Evolutionary conservation across 345 rosid species (phyloP), one percentile per base, ranked within the genome.

Genomic region (Pugionium dolabratum): DNA sequence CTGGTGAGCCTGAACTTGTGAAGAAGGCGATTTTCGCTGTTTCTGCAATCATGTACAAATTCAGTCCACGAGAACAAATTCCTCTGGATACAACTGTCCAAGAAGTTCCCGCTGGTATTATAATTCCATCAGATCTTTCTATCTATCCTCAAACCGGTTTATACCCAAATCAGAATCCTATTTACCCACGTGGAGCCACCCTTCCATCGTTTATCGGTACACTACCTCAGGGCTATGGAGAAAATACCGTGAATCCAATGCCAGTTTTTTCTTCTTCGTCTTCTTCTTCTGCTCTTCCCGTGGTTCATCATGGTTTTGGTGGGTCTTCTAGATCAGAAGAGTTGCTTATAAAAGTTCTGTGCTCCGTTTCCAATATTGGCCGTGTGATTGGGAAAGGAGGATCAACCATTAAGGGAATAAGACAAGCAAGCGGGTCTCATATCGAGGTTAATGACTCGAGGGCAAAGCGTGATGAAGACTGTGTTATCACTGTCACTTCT

Each of bases 351-450:
- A 80, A 83, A 64, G 84, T 94, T 4, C 40, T 94, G 69, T 94
- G 99, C 72, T 81, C 95, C 36, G 82, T 75, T 71, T 70, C 82
- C 67, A 94, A 88, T 64, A 94, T 90, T 63, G 99, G 99, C 1
- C 97, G 99, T 58, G 99, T 94, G 54, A 94, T 94, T 56, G 99
- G 97, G 51, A 90, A 83, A 81, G 96, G 91, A 75, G 99, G 99
- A 27, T 64, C 88, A 53, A 89, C 96, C 36, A 88, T 90, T 64
- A 94, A 88, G 76, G 86, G 80, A 53, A 88, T 94, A 66, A 90
- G 99, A 75, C 96, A 94, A 76, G 81, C 84, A 2, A 94, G 82
- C 67, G 99, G 99, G 51, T 88, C 99, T 76, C 84, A 68, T 60
- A 64, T 90, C 9, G 97, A 90, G 67, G 93, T 94, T 66, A 85